These are phyloP conservation scores for Suillus paluster DNA, from an alignment of 768 basidiomycete genomes.

Conservation along the genomic window DNA sequence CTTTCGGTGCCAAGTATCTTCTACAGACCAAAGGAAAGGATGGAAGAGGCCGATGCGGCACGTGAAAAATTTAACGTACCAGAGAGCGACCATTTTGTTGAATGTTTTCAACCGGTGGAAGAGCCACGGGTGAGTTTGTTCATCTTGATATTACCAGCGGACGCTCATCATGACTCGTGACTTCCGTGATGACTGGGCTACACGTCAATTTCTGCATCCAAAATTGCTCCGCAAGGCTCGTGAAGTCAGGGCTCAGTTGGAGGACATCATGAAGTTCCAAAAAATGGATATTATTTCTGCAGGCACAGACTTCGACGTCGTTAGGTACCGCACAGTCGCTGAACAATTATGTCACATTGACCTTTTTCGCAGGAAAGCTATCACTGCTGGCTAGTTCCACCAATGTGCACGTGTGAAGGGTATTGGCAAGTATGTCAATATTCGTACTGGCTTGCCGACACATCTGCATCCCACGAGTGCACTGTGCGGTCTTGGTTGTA, in stretches of 20 bases:
- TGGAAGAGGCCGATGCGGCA: conserved; percentile 97
- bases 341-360: neutral
- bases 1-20: conserved; percentile 97
- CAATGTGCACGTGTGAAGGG: too few relatives aligned
- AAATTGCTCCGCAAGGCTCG: conserved; percentile 93
- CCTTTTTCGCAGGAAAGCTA: conserved; percentile 76
- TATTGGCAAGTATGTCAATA: too few relatives aligned
- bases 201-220: conserved; percentile 95
- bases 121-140: conserved; percentile 74
- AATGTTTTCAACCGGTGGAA: conserved; percentile 99
- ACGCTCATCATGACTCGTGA: conserved; percentile 41
- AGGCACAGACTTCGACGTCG: conserved; percentile 93
- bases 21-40: conserved; percentile 94
- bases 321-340: conserved; percentile 52
- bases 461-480: too few relatives aligned
- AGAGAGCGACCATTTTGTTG: conserved; percentile 95
- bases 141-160: neutral
- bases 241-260: conserved; percentile 93
- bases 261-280: conserved; percentile 99
- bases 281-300: conserved; percentile 93
- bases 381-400: conserved; percentile 98
- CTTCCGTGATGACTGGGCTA: conserved; percentile 92
- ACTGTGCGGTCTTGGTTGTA: conserved; percentile 93
- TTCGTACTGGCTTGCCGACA: too few relatives aligned
- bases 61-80: conserved; percentile 98